These are phyloP conservation scores for Geosiphon pyriformis DNA, from an alignment of 192 early-diverging fungal genomes.

Conservation along the genomic window DNA sequence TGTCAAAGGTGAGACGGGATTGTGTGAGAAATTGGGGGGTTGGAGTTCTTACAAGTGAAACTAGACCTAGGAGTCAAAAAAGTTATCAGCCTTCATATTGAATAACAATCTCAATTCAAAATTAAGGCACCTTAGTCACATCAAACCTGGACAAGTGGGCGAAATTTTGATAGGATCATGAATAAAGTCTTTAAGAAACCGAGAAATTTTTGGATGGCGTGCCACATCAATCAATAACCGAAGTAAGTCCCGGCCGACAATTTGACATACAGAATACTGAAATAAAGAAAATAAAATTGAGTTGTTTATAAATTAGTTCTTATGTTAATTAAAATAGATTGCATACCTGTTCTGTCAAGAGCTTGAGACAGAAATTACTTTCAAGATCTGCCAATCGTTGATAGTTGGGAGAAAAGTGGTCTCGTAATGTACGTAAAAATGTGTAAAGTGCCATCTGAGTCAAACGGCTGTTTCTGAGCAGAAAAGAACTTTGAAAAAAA, in stretches of 20 bases:
- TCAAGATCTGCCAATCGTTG: neutral
- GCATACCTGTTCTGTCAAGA: neutral
- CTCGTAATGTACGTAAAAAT: neutral
- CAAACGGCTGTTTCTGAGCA: neutral
- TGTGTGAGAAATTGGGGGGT: neutral
- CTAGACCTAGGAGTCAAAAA: neutral
- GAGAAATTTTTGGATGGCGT: neutral
- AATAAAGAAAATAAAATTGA: neutral
- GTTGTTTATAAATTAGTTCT: neutral
- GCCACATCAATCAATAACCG: constrained; percentile 1
- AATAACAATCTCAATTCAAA: no score
- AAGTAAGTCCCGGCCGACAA: neutral
- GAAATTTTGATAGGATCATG: neutral
- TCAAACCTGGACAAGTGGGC: no score
- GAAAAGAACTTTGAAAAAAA: neutral
- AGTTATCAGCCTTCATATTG: neutral
- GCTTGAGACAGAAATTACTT: neutral
- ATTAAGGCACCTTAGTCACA: no score
- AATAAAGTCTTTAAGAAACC: neutral
- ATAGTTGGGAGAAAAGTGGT: neutral
- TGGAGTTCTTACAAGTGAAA: neutral
- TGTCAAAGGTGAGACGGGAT: neutral
- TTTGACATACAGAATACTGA: neutral
- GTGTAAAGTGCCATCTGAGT: neutral
- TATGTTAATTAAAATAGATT: neutral